Conservation (phyloP, 768 basidiomycete genomes). For the Punctularia strigosozonata region DNA sequence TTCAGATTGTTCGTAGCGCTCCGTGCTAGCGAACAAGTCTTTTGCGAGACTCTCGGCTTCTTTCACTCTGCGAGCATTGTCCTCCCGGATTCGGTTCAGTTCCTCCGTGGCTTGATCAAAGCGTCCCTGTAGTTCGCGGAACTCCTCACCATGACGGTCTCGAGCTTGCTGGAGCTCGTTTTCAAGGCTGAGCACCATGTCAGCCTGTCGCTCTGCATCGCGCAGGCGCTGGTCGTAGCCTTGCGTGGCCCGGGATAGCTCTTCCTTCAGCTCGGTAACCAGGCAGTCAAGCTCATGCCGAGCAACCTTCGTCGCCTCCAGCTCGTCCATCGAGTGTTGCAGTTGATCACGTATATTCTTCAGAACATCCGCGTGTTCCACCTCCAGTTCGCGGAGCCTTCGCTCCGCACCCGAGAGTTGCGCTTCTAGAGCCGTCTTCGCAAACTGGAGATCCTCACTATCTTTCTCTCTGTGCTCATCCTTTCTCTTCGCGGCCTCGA, state of each 20-base stretch:
- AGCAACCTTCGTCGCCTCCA: slow-evolving; percentile 1
- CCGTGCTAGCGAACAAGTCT: slow-evolving; percentile 6
- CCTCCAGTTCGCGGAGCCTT: neutral
- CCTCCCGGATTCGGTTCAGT: slow-evolving; percentile 4
- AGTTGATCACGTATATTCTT: neutral
- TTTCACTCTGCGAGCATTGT: slow-evolving; percentile 5
- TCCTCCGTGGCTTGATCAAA: slow-evolving; percentile 9
- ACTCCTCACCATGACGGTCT: slow-evolving; percentile 4
- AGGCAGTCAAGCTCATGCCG: slow-evolving; percentile 20
- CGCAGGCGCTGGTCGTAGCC: slow-evolving; percentile 15
- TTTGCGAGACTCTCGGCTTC: slow-evolving; percentile 26
- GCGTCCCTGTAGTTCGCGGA: slow-evolving; percentile 9
- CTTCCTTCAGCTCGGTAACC: slow-evolving; percentile 20
- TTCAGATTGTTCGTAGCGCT: slow-evolving; percentile 7
- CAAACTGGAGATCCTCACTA: neutral
- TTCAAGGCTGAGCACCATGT: no score
- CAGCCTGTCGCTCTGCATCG: slow-evolving; percentile 10
- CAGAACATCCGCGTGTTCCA: neutral
- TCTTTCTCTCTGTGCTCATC: neutral
- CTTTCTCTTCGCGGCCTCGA: neutral
- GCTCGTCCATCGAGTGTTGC: neutral
- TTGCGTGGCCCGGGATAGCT: slow-evolving; percentile 12
- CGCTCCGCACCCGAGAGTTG: neutral
- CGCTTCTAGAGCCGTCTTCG: neutral
- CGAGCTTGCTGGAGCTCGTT: slow-evolving; percentile 5